Base-by-base conservation (phyloP, 805 yeast genomes). In the Candida chauliodis region DNA sequence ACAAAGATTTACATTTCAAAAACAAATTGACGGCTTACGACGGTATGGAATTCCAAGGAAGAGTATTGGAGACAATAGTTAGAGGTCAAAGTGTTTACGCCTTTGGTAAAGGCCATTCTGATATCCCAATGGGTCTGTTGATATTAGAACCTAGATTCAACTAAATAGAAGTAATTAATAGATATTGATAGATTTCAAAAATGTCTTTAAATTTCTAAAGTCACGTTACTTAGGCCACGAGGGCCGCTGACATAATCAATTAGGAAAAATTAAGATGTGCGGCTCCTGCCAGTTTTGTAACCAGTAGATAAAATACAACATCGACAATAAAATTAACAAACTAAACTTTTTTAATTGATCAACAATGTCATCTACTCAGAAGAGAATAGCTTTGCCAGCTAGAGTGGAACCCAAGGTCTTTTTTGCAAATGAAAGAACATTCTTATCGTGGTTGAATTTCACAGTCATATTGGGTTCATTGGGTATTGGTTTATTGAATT, bases 401-500 rank as follows among this genome's bases (percentile, higher is more conserved):
- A 78, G 99, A 47, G 97, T 93, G 16, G 99, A 93, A 67, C 99
- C 99, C 49, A 93, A 93, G 66, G 99, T 93, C 19, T 93, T 95
- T 70, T 93, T 93, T 57, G 99, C 99, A 58, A 93, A 93, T 59
- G 99, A 93, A 69, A 86, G 99, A 73, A 93, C 99, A 1, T 93
- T 93, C 59, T 75, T 93, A 43, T 91, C 98, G 34, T 93, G 99
- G 99, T 77, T 93, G 55, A 95, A 95, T 65, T 93, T 93, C 74
- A 93, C 99, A n/a, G 97, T 93, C 43, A 87, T 95, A 56, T 74
- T 93, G 44, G 99, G 99, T 20, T 95, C 97, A 32, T 74, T 93
- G 43, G 98, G 97, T 44, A 90, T 93, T 42, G 99, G 99, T 36
- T 73, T 93, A 53, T 76, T 93, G 50, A 93, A 93, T 69, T 93